Evolutionary conservation across 1,284 basidiomycete species (phyloP), one percentile per base, ranked within the genome.

Genomic region (Waitea zeae): DNA sequence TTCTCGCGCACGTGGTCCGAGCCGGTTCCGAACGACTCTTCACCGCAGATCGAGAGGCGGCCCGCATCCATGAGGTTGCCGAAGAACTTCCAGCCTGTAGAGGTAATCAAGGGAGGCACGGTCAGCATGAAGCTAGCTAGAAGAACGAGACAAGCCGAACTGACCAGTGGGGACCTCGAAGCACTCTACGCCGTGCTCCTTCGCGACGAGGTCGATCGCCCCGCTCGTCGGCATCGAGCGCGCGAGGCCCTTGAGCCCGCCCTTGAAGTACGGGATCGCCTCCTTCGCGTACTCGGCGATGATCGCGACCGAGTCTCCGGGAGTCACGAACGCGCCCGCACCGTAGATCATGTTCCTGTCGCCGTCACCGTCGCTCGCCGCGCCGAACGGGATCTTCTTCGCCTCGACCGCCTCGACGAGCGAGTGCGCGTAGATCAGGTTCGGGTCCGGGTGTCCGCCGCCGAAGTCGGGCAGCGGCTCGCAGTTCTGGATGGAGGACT

Each of bases 321-420:
- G 93, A 22, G 92, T 98, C 43, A 98, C 95, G 57, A 99, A 98
- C 20, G 93, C 95, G 44, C 82, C 79, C 57, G 87, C 83, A 49
- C 93, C 95, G 59, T 98, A 97, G 54, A 99, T 98, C 93, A 98
- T 98, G 69, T 98, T 98, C 41, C 93, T 66, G 58, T 98, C 93
- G 30, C 93, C 93, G 50, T 98, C 93, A 33, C 93, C 93, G 53
- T 99, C 93, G 41, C 81, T 88, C 3, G 93, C 93, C 22, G 95
- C 95, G 40, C 93, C 93, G 49, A 99, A 98, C 33, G 74, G 66
- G 46, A 98, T 92, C 46, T 75, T 68, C 37, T 86, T 68, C 49
- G 64, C 64, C 58, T 98, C 92, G 27, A 98, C 93, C 13, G 67
- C 78, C 43, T 92, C 86, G 34, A 99, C 93, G 37, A 99, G 77